Evolutionary conservation across 2,329 filamentous ascomycete species (phyloP).

Genomic region (Talaromyces rugulosus): DNA sequence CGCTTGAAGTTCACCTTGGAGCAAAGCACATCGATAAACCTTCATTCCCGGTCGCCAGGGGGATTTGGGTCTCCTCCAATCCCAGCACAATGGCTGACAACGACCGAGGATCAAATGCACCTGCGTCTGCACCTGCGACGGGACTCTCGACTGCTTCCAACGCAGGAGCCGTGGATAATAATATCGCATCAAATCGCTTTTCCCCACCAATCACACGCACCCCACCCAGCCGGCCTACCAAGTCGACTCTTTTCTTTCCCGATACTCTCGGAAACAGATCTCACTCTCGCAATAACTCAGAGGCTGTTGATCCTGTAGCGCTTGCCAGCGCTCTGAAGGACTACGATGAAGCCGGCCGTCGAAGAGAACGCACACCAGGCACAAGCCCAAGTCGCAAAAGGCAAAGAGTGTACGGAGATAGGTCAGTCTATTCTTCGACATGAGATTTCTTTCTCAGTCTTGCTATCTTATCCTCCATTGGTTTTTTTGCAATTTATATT

Average conservation of each 20-base stretch:
- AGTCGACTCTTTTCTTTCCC: constrained; percentile 43
- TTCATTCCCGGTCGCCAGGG: constrained; percentile 5
- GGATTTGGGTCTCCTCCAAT: background rate
- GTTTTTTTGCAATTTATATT: constrained; percentile 1
- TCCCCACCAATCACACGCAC: constrained; percentile 58
- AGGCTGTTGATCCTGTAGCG: constrained; percentile 56
- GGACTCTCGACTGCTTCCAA: background rate
- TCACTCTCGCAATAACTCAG: constrained; percentile 34
- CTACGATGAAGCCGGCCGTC: constrained; percentile 56
- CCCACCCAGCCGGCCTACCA: constrained; percentile 49
- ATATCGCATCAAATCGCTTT: constrained; percentile 5
- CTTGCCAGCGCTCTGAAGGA: constrained; percentile 59
- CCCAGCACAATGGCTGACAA: constrained; percentile 20
- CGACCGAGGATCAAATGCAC: constrained; percentile 15
- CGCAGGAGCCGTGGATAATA: background rate
- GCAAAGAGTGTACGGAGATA: constrained; percentile 61
- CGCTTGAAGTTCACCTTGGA: background rate
- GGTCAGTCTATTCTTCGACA: constrained; percentile 42
- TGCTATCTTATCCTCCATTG: background rate
- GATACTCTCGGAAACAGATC: constrained; percentile 24
- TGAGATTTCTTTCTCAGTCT: background rate
- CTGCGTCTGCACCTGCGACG: background rate
- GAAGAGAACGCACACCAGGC: constrained; percentile 58
- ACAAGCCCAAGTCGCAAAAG: constrained; percentile 66
- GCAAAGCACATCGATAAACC: background rate